Percentiles rank a stretch among this genome's conserved stretches.
Conservation (phyloP, 2,329 filamentous ascomycete species). For the Keithomyces neogunnii region DNA sequence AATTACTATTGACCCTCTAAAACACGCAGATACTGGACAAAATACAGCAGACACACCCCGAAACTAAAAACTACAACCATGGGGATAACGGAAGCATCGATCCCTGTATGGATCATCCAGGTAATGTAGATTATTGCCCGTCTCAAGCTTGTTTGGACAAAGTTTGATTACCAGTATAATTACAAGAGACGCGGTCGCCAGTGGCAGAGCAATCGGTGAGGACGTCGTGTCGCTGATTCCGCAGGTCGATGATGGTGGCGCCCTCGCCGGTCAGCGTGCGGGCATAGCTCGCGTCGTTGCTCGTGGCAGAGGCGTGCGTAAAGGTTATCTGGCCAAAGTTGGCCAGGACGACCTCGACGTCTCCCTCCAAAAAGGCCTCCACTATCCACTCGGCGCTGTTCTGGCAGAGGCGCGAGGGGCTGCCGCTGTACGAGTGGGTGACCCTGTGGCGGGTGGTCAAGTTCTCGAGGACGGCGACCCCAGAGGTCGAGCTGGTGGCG, state of each 20-base stretch:
- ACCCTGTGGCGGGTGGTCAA: slow-evolving; percentile 41
- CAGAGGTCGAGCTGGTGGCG: slow-evolving; percentile 15
- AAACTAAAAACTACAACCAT: too few relatives aligned
- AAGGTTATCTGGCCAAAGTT: neutral
- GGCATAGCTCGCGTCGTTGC: neutral
- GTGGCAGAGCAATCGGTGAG: neutral
- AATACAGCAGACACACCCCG: too few relatives aligned
- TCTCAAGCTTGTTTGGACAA: too few relatives aligned
- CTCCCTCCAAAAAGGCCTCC: neutral
- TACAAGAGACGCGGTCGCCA: neutral
- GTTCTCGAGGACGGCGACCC: slow-evolving; percentile 33
- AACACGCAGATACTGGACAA: too few relatives aligned
- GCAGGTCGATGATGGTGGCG: neutral
- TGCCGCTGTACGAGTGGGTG: slow-evolving; percentile 38
- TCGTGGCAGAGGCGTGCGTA: neutral
- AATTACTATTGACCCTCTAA: too few relatives aligned
- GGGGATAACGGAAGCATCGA: too few relatives aligned
- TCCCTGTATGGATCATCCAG: too few relatives aligned
- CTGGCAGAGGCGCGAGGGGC: slow-evolving; percentile 37
- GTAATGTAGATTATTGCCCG: too few relatives aligned
- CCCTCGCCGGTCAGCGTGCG: neutral
- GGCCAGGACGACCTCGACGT: neutral
- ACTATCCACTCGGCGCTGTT: slow-evolving; percentile 40
- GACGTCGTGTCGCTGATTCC: neutral
- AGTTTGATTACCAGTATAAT: neutral